Evolutionary conservation across 345 rosid species (phyloP), one percentile per base, ranked within the genome.

Genomic region (Microthlaspi erraticum): DNA sequence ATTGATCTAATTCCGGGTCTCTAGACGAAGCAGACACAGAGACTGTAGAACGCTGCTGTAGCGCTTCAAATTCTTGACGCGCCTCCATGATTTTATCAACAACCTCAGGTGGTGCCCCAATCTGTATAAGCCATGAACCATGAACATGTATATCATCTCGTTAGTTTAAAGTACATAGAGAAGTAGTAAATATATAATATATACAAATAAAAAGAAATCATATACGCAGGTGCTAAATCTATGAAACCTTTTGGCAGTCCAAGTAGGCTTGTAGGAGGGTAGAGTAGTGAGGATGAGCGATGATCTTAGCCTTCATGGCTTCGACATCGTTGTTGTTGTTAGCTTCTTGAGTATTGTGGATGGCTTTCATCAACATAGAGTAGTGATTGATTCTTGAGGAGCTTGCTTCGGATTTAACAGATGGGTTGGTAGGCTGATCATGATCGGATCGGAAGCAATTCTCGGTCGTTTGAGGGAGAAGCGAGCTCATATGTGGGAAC

Each of bases 1-100:
- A 94, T 79, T 94, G 99, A 80, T 94, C 99, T 34, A 94, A 80
- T 74, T 94, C 98, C 1, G 99, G 98, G 82, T 94, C 99, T 72
- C 88, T 91, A 0, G 80, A 58, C 14, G 41, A 14, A 46, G 44
- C 39, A 78, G 66, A 16, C 81, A 80, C 49, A 75, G 82, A 45
- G 84, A 80, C 69, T 82, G 93, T 68, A 84, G 83, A 9, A 49
- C 88, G 82, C 64, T 84, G 93, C 56, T 87, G 81, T 32, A 56
- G 12, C 4, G 89, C 79, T 75, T 94, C 97, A 5, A 89, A 88
- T 68, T 89, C 97, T 71, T 88, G 93, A 17, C 89, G 73, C 26
- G 84, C 89, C 23, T 89, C 90, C 1, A 81, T 83, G 12, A 94
- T 85, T 77, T 82, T 80, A 29, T 85, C 90, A 37, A 82, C 87